These are phyloP conservation scores for Cryphonectria japonica DNA, from an alignment of 2,329 filamentous ascomycete genomes.

Conservation along the genomic window DNA sequence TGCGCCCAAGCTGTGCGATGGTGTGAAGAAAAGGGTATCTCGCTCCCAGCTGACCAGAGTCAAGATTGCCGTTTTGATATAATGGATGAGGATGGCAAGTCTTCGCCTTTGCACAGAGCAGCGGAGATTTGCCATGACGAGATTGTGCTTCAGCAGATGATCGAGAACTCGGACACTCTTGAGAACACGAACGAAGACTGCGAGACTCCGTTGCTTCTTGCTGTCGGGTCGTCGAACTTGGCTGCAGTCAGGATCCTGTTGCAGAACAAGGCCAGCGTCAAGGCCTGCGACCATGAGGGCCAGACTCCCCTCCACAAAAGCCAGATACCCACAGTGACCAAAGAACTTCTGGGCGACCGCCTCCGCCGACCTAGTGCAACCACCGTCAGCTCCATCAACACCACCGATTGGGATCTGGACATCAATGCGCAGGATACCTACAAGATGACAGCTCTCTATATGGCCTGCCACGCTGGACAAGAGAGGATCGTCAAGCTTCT, in stretches of 20 bases:
- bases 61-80: constrained; percentile 13
- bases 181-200: constrained; percentile 4
- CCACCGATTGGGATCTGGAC: constrained; percentile 15
- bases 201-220: constrained; percentile 22
- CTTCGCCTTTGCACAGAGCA: constrained; percentile 20
- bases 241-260: constrained; percentile 13
- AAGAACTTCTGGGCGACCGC: constrained; percentile 2
- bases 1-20: constrained; percentile 17
- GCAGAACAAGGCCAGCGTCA: constrained; percentile 13
- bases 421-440: constrained; percentile 22
- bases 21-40: neutral
- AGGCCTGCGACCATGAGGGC: constrained; percentile 5
- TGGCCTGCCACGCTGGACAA: constrained; percentile 15
- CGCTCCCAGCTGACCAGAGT: neutral
- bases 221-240: constrained; percentile 3
- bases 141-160: constrained; percentile 20
- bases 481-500: constrained; percentile 14
- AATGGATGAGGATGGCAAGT: constrained; percentile 5
- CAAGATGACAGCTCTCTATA: constrained; percentile 17
- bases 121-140: constrained; percentile 9
- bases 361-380: constrained; percentile 10
- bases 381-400: neutral
- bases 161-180: constrained; percentile 17
- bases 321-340: neutral
- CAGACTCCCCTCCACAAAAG: constrained; percentile 20